Evolutionary conservation across 2,329 filamentous ascomycete genomes (phyloP), one percentile per base, ranked within the genome.

Genomic region (Epichloe coenophiala): DNA sequence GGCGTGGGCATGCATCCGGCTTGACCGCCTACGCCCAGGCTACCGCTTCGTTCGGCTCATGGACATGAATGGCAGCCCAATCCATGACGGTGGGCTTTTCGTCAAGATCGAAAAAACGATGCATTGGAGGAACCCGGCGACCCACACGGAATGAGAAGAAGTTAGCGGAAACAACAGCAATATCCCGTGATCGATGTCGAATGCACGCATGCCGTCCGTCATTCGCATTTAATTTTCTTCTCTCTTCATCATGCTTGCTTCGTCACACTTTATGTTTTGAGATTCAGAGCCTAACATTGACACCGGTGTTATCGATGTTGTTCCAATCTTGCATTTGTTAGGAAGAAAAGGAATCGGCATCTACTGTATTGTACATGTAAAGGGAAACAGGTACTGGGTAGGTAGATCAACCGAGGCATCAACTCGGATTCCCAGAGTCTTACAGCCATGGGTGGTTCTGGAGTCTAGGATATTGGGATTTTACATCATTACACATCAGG

Each of bases 1-100:
- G 27, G 74, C 72, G 9, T 81, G 77, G 77, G 74, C 77, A 27
- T 80, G 77, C 58, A 73, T 80, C 59, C 75, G 78, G 3, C 71
- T 81, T 12, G 77, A 80, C 62, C 74, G 77, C 39, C 69, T 81
- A 2, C 71, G 68, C 45, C 64, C 64, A 45, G 78, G 78, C 17
- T 80, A 78, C 62, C 73, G 78, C 43, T 75, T 78, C 54, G 63
- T 81, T 48, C 63, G 67, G 39, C 68, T 81, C 43, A 62, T 71
- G 56, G 71, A 78, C 51, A 63, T 64, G 21, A 65, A 68, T 27
- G 73, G 75, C 17, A 63, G 67, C 44, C 63, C 66, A 13, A 70
- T 74, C 23, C 59, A 66, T 5, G 73, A 71, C 49, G 68, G 68
- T 9, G 71, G 73, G 56, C 60, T 81, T 46, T 65, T 80, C 40